phyloP scores from a whole-genome alignment of 1,139 yeast species.

The Pichia sp. region DNA sequence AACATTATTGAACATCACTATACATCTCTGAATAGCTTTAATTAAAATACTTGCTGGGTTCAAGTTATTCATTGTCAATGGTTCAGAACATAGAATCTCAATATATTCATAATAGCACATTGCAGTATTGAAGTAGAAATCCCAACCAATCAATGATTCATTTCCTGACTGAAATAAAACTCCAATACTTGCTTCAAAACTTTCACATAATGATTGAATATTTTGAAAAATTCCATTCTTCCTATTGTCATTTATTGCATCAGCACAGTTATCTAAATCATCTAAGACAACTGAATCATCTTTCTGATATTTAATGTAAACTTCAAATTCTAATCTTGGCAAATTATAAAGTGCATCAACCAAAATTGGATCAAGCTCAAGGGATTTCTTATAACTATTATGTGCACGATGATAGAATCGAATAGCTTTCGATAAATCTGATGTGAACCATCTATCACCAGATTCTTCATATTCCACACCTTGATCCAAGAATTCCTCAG shows the following conservation, averaged over 20 bases:
- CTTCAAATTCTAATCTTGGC: conserved; percentile 44
- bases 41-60: conserved; percentile 16
- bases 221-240: conserved; percentile 35
- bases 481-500: conserved; percentile 42
- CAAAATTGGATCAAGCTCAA: conserved; percentile 23
- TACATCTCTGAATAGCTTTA: conserved; percentile 12
- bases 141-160: conserved; percentile 23
- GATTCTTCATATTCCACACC: conserved; percentile 49
- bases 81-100: conserved; percentile 31
- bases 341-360: conserved; percentile 44
- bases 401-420: conserved; percentile 50
- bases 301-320: conserved; percentile 39
- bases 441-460: conserved; percentile 54
- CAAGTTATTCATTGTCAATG: conserved; percentile 1
- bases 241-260: conserved; percentile 30
- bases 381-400: conserved; percentile 32
- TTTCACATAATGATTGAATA: conserved; percentile 32
- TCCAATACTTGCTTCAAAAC: conserved; percentile 36
- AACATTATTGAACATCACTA: conserved; percentile 6
- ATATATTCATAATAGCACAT: conserved; percentile 43
- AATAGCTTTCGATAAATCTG: conserved; percentile 47
- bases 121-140: conserved; percentile 42
- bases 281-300: conserved; percentile 39
- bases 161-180: conserved; percentile 20
- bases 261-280: conserved; percentile 37